Conservation (phyloP, 1,139 yeast genomes). For the Suhomyces bolitotheri region DNA sequence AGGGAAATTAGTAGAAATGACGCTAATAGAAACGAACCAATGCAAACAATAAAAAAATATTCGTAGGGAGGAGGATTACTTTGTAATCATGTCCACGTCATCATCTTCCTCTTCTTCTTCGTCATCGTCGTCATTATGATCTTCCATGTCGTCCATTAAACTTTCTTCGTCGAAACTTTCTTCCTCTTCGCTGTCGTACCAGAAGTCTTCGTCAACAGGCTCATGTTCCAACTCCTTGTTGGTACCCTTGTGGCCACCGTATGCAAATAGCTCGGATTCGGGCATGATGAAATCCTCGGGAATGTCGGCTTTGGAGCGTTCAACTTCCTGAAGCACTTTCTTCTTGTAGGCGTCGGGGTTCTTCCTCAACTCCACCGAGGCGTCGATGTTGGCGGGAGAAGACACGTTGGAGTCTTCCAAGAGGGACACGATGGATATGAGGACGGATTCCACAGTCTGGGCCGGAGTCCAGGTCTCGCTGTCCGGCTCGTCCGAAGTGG, state of each 20-base stretch:
- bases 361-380: constrained; percentile 88
- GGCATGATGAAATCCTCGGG: constrained; percentile 89
- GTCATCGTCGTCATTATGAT: constrained; percentile 58
- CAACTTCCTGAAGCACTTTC: constrained; percentile 81
- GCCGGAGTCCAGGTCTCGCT: constrained; percentile 97
- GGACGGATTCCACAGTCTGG: constrained; percentile 88
- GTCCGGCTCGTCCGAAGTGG: constrained; percentile 87
- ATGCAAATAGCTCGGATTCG: constrained; percentile 58
- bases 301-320: constrained; percentile 76
- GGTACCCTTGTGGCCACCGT: constrained; percentile 45
- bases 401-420: constrained; percentile 90
- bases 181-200: constrained; percentile 72
- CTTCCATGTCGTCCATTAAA: constrained; percentile 53
- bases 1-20: constrained; percentile 7
- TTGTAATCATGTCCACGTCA: constrained; percentile 34
- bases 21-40: constrained; percentile 10
- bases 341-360: constrained; percentile 77
- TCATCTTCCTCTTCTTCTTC: constrained; percentile 55
- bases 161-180: constrained; percentile 57
- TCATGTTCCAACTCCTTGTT: constrained; percentile 54
- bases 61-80: constrained; percentile 3
- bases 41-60: constrained; percentile 7
- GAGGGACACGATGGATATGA: constrained; percentile 84
- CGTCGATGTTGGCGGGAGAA: constrained; percentile 96
- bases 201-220: constrained; percentile 80